Conservation (phyloP, 495 filamentous ascomycete species). For the Podospora sp. region DNA sequence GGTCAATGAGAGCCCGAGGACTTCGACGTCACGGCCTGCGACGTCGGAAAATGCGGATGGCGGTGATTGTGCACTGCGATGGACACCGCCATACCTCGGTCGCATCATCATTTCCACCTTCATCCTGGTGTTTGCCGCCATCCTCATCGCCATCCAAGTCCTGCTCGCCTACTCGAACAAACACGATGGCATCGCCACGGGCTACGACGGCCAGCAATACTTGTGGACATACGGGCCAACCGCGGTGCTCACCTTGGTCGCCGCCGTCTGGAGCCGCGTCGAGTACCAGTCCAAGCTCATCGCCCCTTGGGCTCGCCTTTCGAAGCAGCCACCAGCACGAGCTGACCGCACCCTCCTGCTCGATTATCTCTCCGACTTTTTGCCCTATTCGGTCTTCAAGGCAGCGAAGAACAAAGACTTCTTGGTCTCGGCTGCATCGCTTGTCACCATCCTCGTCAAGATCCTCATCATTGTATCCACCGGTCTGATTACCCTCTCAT, state of each 20-base stretch:
- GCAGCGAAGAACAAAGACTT: constrained; percentile 11
- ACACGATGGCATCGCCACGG: neutral
- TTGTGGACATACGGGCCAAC: constrained; percentile 36
- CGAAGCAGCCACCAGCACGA: neutral
- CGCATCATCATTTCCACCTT: neutral
- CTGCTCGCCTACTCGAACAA: neutral
- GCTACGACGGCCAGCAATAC: constrained; percentile 19
- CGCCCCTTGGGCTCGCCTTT: constrained; percentile 15
- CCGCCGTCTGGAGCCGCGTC: constrained; percentile 25
- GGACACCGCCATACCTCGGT: constrained; percentile 6
- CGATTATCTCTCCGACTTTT: constrained; percentile 19
- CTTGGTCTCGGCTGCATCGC: constrained; percentile 2
- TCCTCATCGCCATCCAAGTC: neutral
- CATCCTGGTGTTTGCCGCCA: neutral
- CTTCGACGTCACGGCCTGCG: no score
- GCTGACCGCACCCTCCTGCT: constrained; percentile 7
- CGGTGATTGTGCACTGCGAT: neutral
- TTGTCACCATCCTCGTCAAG: constrained; percentile 8
- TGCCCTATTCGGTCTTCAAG: neutral
- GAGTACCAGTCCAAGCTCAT: constrained; percentile 22
- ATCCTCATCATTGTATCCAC: constrained; percentile 17
- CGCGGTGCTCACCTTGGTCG: constrained; percentile 26
- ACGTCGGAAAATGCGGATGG: no score
- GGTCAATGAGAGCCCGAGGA: no score
- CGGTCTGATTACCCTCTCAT: constrained; percentile 17